Conservation (phyloP, 169 alveolate species). For the Cardiosporidium cionae region DNA sequence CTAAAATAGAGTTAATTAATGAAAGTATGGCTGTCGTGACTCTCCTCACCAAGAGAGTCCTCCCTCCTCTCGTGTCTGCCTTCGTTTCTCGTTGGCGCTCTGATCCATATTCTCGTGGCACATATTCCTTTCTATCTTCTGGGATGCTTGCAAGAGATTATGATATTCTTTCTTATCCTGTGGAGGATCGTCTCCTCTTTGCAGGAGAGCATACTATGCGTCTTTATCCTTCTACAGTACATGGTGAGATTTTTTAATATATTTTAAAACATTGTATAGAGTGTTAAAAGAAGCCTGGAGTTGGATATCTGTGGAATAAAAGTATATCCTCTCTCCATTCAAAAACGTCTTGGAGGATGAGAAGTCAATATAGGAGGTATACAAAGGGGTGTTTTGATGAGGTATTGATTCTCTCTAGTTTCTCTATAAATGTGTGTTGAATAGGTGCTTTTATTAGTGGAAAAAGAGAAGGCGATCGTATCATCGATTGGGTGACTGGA, state of each 20-base stretch:
- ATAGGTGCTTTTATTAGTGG: conserved; percentile 29
- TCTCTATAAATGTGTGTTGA: too few species aligned
- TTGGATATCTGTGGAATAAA: too few species aligned
- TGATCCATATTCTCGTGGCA: conserved; percentile 18
- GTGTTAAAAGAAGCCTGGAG: background rate
- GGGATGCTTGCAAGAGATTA: conserved; percentile 13
- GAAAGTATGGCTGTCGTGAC: conserved; percentile 5
- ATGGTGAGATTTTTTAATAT: background rate
- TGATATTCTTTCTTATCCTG: conserved; percentile 17
- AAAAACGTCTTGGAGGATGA: too few species aligned
- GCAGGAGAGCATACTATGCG: conserved; percentile 30
- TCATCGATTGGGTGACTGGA: conserved; percentile 19
- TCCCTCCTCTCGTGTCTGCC: conserved; percentile 3
- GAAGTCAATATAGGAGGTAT: too few species aligned
- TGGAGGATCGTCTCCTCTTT: conserved; percentile 4
- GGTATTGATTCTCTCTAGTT: too few species aligned
- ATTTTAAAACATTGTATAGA: background rate
- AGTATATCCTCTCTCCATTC: too few species aligned
- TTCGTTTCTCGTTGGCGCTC: conserved; percentile 14
- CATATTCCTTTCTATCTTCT: conserved; percentile 17
- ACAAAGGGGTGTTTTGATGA: too few species aligned
- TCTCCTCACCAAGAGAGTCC: background rate
- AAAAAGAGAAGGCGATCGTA: conserved; percentile 15
- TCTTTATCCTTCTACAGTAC: conserved; percentile 21
- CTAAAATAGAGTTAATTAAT: background rate